Base-by-base conservation (phyloP, 73 alveolate genomes). In the Paramecium pentaurelia region DNA sequence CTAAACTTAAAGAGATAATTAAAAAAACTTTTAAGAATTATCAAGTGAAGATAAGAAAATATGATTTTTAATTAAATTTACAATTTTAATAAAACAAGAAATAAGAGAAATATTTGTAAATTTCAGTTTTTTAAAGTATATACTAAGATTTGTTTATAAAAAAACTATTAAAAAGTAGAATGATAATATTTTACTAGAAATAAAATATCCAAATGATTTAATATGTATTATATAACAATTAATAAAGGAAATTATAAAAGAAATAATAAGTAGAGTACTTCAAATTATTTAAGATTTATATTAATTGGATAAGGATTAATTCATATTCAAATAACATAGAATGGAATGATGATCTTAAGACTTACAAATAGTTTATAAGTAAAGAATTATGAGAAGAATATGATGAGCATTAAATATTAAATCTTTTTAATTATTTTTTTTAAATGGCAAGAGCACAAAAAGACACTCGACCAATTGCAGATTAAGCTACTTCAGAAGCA, bases 401-500 rank as follows among this genome's bases (percentile, higher is more conserved):
- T 12, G 84, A 64, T 11, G 4, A 32, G 84, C 84, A 64, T 64
- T 25, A 64, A 64, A 64, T 64, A 64, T 64, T 64, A 64, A 64
- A 64, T 64, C 84, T 64, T 64, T 58, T 64, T 32, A 64, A 32
- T 64, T 32, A 32, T 64, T 64, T 30, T 30, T 38, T 38, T 75
- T 30, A 54, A 75, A 75, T 75, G 88, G 88, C 88, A 75, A 75
- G 60, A 38, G 88, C 60, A 36, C 8, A 36, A 75, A 75, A 75
- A 38, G 88, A 75, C 88, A 75, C 58, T 42, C n/a, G 88, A 75
- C 88, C 88, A 12, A 38, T 75, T 42, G 38, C 47, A 37, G 88
- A 75, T 75, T 75, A 75, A 38, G 68, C 36, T 10, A 42, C 68
- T 32, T 38, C 68, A 30, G 88, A 75, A 75, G 20, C 60, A 42